Conservation (phyloP, 2,329 filamentous ascomycete genomes). For the Myriosclerotinia duriaeana region DNA sequence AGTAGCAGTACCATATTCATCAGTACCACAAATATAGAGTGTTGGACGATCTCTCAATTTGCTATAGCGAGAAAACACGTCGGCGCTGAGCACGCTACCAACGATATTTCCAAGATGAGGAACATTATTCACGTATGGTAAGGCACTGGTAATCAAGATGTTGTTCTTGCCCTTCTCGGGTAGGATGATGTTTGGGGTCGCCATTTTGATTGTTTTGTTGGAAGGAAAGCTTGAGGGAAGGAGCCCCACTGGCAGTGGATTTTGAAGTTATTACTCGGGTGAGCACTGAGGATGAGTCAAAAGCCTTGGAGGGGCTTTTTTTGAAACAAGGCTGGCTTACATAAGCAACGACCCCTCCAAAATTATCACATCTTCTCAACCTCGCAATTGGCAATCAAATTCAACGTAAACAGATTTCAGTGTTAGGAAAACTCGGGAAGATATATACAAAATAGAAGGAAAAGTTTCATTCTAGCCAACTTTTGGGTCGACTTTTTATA, state of each 20-base stretch:
- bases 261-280: constrained; percentile 12
- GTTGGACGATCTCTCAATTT: constrained; percentile 77
- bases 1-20: constrained; percentile 94
- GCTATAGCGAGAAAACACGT: constrained; percentile 81
- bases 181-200: constrained; percentile 48
- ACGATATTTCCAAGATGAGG: constrained; percentile 89
- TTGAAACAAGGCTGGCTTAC: constrained; percentile 5
- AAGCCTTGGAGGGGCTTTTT: constrained; percentile 22
- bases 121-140: constrained; percentile 79
- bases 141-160: constrained; percentile 84
- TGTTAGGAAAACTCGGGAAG: neutral
- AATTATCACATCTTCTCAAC: neutral
- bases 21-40: constrained; percentile 82
- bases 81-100: constrained; percentile 82
- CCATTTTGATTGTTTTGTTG: constrained; percentile 31
- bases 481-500: neutral
- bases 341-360: neutral
- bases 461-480: neutral
- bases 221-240: constrained; percentile 1
- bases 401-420: neutral
- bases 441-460: neutral
- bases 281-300: constrained; percentile 23
- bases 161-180: constrained; percentile 77
- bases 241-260: constrained; percentile 21
- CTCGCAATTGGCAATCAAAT: neutral